phyloP scores from a whole-genome alignment of 169 alveolate species.

The Plasmodium vivax region DNA sequence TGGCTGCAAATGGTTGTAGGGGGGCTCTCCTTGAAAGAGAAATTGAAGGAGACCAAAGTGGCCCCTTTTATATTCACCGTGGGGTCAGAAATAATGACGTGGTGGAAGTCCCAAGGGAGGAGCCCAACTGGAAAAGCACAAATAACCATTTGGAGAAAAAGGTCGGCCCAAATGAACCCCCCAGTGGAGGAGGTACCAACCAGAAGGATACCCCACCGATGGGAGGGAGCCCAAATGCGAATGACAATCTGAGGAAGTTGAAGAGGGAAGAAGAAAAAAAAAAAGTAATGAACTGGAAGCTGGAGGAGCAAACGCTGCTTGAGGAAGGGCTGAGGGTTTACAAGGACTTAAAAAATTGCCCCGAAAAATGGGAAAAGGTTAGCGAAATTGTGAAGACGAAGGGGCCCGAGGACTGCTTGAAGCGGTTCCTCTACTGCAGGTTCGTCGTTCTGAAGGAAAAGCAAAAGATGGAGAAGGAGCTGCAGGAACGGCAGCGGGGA shows the following conservation, averaged over 20 bases:
- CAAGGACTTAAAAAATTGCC: constrained; percentile 65
- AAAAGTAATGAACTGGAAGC: constrained; percentile 63
- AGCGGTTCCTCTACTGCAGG: constrained; percentile 69
- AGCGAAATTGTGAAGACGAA: constrained; percentile 55
- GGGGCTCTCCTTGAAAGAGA: neutral
- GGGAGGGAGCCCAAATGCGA: neutral
- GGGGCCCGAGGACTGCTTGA: constrained; percentile 54
- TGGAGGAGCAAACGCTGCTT: constrained; percentile 57
- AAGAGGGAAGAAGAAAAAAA: constrained; percentile 73
- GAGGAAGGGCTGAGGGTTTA: constrained; percentile 55
- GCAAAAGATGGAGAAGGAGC: constrained; percentile 8
- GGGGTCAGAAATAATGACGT: neutral
- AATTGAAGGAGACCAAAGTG: neutral
- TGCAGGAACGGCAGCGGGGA: neutral
- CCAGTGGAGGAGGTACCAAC: constrained; percentile 7
- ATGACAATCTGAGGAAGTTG: constrained; percentile 28
- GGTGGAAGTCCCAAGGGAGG: neutral
- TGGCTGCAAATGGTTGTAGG: neutral
- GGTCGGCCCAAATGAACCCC: neutral
- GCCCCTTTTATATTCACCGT: neutral
- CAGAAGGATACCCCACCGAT: neutral
- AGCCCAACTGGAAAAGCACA: neutral
- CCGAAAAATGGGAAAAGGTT: constrained; percentile 66
- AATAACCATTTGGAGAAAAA: neutral
- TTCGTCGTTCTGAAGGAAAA: constrained; percentile 48